Evolutionary conservation across 2,329 filamentous ascomycete species (phyloP).

Genomic region (Nigrograna mackinnonii): DNA sequence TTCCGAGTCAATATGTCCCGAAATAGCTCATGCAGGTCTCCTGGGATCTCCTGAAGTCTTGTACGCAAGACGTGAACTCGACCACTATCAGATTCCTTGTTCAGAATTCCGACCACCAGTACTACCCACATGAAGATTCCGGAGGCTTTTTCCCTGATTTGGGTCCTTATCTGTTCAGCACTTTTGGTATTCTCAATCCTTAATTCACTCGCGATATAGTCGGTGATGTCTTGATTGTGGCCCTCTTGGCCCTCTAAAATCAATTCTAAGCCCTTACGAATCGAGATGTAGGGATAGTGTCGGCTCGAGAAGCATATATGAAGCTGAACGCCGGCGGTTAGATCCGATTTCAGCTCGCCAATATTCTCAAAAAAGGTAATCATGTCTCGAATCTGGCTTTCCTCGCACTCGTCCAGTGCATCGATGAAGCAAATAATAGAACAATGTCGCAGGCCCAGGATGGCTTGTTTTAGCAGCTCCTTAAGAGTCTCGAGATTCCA

Average conservation of each 20-base stretch:
- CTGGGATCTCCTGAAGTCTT: slow-evolving; percentile 45
- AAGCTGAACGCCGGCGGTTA: slow-evolving; percentile 16
- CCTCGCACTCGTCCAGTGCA: slow-evolving; percentile 55
- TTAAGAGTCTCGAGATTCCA: slow-evolving; percentile 17
- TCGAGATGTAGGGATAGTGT: slow-evolving; percentile 51
- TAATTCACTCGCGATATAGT: slow-evolving; percentile 22
- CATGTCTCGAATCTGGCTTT: slow-evolving; percentile 48
- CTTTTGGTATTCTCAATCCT: slow-evolving; percentile 21
- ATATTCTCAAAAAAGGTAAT: slow-evolving; percentile 48
- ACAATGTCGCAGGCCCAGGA: slow-evolving; percentile 11
- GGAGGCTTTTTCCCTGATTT: slow-evolving; percentile 42
- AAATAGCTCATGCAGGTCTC: slow-evolving; percentile 53
- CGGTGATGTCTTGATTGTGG: slow-evolving; percentile 41
- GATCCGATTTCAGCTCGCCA: slow-evolving; percentile 30
- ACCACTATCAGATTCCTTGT: slow-evolving; percentile 42
- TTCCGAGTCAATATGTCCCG: slow-evolving; percentile 49
- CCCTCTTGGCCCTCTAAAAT: slow-evolving; percentile 41
- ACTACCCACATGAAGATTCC: slow-evolving; percentile 54
- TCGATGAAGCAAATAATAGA: slow-evolving; percentile 39
- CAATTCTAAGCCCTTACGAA: slow-evolving; percentile 27
- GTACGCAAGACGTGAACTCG: slow-evolving; percentile 29
- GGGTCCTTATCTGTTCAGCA: slow-evolving; percentile 20
- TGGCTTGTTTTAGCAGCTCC: slow-evolving; percentile 21
- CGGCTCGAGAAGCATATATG: slow-evolving; percentile 52
- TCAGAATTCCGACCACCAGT: slow-evolving; percentile 50